These are phyloP conservation scores for Ochetophila trinervis DNA, from an alignment of 306 rosid species.

Conservation along the genomic window DNA sequence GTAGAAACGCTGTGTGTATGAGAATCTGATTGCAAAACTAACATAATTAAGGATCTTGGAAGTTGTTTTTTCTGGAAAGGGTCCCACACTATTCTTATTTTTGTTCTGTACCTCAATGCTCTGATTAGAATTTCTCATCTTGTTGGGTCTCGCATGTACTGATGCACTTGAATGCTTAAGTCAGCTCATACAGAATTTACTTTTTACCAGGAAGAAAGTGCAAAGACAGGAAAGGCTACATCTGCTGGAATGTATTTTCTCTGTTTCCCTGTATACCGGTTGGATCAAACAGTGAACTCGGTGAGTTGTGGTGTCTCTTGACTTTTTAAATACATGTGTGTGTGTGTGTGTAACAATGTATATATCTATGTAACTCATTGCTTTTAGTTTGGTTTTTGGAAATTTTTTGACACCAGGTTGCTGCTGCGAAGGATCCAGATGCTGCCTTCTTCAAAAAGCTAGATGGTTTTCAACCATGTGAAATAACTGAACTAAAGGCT, in stretches of 20 bases:
- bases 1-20: not conserved
- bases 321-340: not conserved
- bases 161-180: constrained; percentile 21
- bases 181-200: constrained; percentile 14
- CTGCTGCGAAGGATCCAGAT: constrained; percentile 97
- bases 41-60: too few relatives aligned
- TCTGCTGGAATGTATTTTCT: constrained; percentile 99
- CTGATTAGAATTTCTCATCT: not conserved
- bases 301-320: constrained; percentile 45
- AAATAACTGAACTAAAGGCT: constrained; percentile 83
- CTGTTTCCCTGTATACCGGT: constrained; percentile 92
- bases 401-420: constrained; percentile 45
- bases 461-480: constrained; percentile 96
- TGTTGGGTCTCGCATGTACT: not conserved
- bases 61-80: too few relatives aligned
- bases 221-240: constrained; percentile 78
- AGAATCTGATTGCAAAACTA: too few relatives aligned
- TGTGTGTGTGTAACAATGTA: not conserved
- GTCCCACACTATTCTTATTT: too few relatives aligned
- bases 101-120: not conserved
- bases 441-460: constrained; percentile 83
- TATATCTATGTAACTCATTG: not conserved
- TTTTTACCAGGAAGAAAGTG: constrained; percentile 76
- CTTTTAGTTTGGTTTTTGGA: constrained; percentile 25
- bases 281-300: constrained; percentile 74